Base-by-base conservation (phyloP, 1,284 basidiomycete species). In the Coniferiporia weirii region DNA sequence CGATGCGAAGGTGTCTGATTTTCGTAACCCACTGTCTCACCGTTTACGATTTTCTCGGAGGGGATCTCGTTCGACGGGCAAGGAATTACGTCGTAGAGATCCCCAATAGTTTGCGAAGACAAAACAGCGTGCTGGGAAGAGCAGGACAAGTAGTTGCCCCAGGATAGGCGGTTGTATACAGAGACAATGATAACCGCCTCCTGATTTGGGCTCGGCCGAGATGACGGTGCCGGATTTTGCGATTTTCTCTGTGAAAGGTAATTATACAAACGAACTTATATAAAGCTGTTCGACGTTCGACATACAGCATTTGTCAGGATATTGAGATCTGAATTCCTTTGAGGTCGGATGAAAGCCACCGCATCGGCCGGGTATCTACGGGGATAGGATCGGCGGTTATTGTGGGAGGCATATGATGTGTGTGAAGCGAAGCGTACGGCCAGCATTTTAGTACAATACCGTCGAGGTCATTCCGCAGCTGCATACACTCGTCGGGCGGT, bases 31-130 rank as follows among this genome's bases (percentile, higher is more conserved):
- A 70, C 65, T n/a, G 76, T 63, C 8, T 66, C 63, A 13, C 70
- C 76, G 1, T 74, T 65, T 35, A 72, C 66, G 9, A 69, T 50
- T 17, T 65, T 60, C 62, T 83, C 79, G 22, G 67, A 64, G 0
- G 79, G 77, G 20, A 83, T 70, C 51, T 83, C 80, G 55, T 81
- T 82, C 1, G 82, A 84, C 8, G 75, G 67, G 66, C 90, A 92
- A 12, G 83, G 81, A 32, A 92, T 79, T n/a, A 72, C 70, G 4
- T 78, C 72, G 57, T 79, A 79, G 9, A 92, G 68, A 63, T 90
- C 84, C n/a, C 76, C 78, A 1, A 92, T 76, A 0, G 82, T 87
- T 64, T 91, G 86, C 0, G 82, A 84, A n/a, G 87, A 83, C 8
- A 87, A 67, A 5, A 89, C 67, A 13, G 77, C 79, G 66, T 90